A percentile compares a stretch with the other conserved stretches of the same genome.
phyloP scores from a whole-genome alignment of 192 early-diverging fungal genomes.

The Helicostylum pulchrum region DNA sequence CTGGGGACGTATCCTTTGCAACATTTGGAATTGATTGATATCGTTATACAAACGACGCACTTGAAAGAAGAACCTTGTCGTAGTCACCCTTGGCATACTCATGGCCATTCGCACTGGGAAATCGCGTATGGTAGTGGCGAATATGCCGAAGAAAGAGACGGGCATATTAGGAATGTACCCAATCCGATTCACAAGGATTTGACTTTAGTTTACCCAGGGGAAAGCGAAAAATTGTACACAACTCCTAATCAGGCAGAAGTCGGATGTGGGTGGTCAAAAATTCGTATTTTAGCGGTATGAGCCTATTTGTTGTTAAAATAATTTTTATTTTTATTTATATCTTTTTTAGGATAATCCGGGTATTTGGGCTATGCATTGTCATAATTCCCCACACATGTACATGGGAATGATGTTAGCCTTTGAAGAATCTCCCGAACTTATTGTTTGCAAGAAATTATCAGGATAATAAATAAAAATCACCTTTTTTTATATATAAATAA shows the following conservation, averaged over 20 bases:
- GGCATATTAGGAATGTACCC: background rate
- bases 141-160: slow-evolving; percentile 5
- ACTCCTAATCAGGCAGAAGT: background rate
- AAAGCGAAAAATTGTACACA: background rate
- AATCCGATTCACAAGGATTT: slow-evolving; percentile 15
- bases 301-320: background rate
- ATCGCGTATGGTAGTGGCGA: slow-evolving; percentile 18
- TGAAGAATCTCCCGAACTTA: slow-evolving; percentile 14
- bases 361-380: slow-evolving; percentile 16
- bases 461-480: too few relatives aligned
- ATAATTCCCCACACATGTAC: slow-evolving; percentile 1
- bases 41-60: slow-evolving; percentile 20
- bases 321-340: background rate
- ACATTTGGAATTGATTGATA: slow-evolving; percentile 18
- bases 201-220: slow-evolving; percentile 16
- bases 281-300: slow-evolving; percentile 15
- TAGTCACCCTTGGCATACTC: slow-evolving; percentile 29
- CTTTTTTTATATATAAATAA: too few relatives aligned
- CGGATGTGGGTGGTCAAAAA: slow-evolving; percentile 16
- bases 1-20: slow-evolving; percentile 12
- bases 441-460: background rate
- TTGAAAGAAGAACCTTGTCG: background rate
- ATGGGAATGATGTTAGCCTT: slow-evolving; percentile 15
- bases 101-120: slow-evolving; percentile 29
- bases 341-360: slow-evolving; percentile 18